Base-by-base conservation (phyloP, 2,329 filamentous ascomycete species). In the Pleoardoris graminearum region DNA sequence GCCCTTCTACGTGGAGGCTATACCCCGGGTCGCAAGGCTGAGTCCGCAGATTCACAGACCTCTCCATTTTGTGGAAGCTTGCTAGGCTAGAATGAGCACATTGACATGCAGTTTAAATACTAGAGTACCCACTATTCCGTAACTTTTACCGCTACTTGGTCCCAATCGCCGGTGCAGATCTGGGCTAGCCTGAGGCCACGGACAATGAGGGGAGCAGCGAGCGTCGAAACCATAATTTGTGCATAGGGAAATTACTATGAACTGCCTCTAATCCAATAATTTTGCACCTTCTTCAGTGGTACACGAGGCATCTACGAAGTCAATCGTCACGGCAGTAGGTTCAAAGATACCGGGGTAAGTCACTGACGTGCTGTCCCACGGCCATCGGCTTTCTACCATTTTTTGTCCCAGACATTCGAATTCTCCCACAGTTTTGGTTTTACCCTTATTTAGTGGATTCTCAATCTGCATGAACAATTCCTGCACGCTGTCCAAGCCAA, bases 191-290 rank as follows among this genome's bases (percentile, higher is more conserved):
- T 23, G 14, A n/a, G 33, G 53, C 41, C 44, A 57, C 57, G 51
- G 57, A 57, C 12, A 59, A 57, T 57, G 57, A 57, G 57, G 54
- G 52, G 54, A 47, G 35, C 17, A 32, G 39, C 41, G 30, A 21
- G 19, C 11, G 14, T 21, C n/a, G 35, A 38, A 22, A 17, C 7
- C 27, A 35, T 7, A 3, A 25, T 43, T 8, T 14, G 7, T 23
- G 44, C 7, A 11, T 25, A 21, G 21, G 11, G 4, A 14, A 14
- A 22, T 11, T 10, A 17, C 21, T 39, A 5, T 22, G 27, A 35
- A 3, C 19, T 3, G 22, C 4, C 8, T 8, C 16, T 27, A 32
- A 23, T n/a, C n/a, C 21, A 16, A 27, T 35, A 11, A 22, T 11
- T 4, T 27, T 17, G 30, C 17, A 16, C 29, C 21, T 16, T 46